Percentiles rank a stretch among this genome's conserved stretches.
phyloP scores from a whole-genome alignment of 805 yeast species.

The Wilhelminamyces savonicus region DNA sequence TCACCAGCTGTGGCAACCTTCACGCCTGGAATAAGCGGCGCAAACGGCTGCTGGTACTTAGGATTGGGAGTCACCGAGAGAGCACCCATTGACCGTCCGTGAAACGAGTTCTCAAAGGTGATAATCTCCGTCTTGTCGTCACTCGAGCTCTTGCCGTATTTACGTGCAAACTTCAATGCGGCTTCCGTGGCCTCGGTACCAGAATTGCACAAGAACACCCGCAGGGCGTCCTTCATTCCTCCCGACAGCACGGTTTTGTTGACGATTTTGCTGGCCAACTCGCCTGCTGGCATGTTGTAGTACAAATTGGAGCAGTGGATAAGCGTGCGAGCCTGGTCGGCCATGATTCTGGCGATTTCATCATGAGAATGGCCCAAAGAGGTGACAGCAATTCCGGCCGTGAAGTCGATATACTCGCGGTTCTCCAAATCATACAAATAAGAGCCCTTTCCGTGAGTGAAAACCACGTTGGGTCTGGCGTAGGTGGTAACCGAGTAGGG shows the following conservation, averaged over 20 bases:
- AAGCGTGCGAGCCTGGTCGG: slow-evolving; percentile 65
- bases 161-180: slow-evolving; percentile 64
- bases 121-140: slow-evolving; percentile 67
- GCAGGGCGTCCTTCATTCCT: slow-evolving; percentile 75
- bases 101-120: slow-evolving; percentile 87
- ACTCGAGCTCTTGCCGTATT: slow-evolving; percentile 56
- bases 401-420: slow-evolving; percentile 77
- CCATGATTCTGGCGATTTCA: slow-evolving; percentile 62
- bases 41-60: slow-evolving; percentile 87
- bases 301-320: slow-evolving; percentile 84
- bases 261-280: slow-evolving; percentile 65
- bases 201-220: slow-evolving; percentile 60
- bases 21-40: slow-evolving; percentile 89
- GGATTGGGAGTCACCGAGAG: slow-evolving; percentile 87
- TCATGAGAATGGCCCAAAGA: slow-evolving; percentile 83
- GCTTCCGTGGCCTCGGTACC: slow-evolving; percentile 59
- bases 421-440: slow-evolving; percentile 75
- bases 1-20: slow-evolving; percentile 59
- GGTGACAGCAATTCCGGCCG: slow-evolving; percentile 97
- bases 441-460: slow-evolving; percentile 80
- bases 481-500: slow-evolving; percentile 71
- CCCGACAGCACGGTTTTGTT: slow-evolving; percentile 62
- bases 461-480: slow-evolving; percentile 68
- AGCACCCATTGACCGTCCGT: slow-evolving; percentile 94
- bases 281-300: slow-evolving; percentile 80